phyloP scores from a whole-genome alignment of 164 flowering plant genomes.

The Platanus orientalis region DNA sequence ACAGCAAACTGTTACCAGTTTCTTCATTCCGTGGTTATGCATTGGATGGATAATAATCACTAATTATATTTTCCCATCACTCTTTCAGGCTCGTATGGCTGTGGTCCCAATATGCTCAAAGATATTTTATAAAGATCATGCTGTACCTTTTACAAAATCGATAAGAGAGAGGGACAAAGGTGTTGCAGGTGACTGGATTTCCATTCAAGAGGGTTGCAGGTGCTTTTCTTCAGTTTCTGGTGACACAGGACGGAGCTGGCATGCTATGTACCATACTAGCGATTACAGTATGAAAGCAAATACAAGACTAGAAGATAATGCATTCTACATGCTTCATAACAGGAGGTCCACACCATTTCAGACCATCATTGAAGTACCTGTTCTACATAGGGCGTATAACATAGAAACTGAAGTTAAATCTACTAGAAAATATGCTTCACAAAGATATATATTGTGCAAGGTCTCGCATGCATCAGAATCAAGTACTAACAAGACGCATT shows the following conservation, averaged over 20 bases:
- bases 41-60: neutral
- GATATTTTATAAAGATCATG: slow-evolving; percentile 23
- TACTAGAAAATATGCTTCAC: slow-evolving; percentile 6
- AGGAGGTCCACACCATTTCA: slow-evolving; percentile 9
- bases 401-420: slow-evolving; percentile 7
- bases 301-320: slow-evolving; percentile 9
- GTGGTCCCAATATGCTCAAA: slow-evolving; percentile 31
- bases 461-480: slow-evolving; percentile 20
- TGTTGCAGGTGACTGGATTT: slow-evolving; percentile 2
- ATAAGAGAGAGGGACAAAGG: slow-evolving; percentile 14
- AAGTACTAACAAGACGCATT: slow-evolving; percentile 29
- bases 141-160: slow-evolving; percentile 6
- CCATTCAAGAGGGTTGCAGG: slow-evolving; percentile 6
- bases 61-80: slow-evolving; percentile 1
- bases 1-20: no score
- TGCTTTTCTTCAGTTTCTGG: slow-evolving; percentile 10
- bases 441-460: slow-evolving; percentile 8
- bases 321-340: neutral
- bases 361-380: neutral
- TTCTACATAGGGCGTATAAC: neutral
- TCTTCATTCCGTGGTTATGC: neutral
- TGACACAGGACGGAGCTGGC: slow-evolving; percentile 11
- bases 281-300: slow-evolving; percentile 12
- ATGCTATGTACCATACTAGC: slow-evolving; percentile 3
- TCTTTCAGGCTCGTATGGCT: slow-evolving; percentile 34